Evolutionary conservation across 139 green algal genomes (phyloP).

Genomic region (Zygnema circumcarinatum): DNA sequence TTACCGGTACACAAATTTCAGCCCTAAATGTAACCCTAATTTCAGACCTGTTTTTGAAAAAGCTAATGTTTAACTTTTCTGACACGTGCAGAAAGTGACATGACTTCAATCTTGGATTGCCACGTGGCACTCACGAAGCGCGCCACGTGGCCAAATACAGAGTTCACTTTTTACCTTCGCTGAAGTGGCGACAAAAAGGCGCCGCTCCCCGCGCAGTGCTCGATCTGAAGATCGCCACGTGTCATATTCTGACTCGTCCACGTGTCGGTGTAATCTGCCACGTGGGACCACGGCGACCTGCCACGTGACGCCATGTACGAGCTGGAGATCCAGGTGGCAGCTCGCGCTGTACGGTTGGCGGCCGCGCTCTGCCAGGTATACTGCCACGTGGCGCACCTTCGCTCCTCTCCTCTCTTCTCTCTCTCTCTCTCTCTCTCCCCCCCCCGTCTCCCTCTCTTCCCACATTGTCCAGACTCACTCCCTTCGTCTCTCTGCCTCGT

Average conservation of each 20-base stretch:
- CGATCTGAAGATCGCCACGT: too few relatives aligned
- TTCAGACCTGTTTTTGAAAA: not conserved
- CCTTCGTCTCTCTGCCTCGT: not conserved
- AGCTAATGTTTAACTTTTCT: not conserved
- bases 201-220: not conserved
- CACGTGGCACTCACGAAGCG: not conserved
- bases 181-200: not conserved
- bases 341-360: not conserved
- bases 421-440: conserved; percentile 12
- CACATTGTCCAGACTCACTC: conserved; percentile 31
- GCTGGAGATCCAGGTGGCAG: not conserved
- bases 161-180: not conserved
- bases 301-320: not conserved
- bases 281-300: too few relatives aligned
- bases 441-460: conserved; percentile 3
- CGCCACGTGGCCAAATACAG: not conserved
- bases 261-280: not conserved
- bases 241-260: not conserved
- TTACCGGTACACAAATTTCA: not conserved
- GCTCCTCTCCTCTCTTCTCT: not conserved
- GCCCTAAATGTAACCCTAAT: not conserved
- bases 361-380: conserved; percentile 13
- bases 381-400: too few relatives aligned
- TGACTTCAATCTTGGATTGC: not conserved
- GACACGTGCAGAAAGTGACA: too few relatives aligned